Base-by-base conservation (phyloP, 441 rosid genomes). In the Brassica balearica region DNA sequence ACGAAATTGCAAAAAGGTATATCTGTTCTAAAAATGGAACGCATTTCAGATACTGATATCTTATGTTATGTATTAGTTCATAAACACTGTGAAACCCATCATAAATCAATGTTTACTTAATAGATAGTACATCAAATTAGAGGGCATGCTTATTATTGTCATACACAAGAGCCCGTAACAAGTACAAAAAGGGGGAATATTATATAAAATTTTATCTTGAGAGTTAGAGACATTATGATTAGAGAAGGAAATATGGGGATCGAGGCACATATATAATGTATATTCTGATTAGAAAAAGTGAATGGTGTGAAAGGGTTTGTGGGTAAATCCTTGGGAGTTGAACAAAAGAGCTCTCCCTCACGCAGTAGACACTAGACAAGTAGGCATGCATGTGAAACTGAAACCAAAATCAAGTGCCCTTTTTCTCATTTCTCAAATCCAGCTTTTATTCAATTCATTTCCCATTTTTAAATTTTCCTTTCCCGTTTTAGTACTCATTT, bases 341-440 rank as follows among this genome's bases (percentile, higher is more conserved):
- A n/a, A n/a, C n/a, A n/a, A n/a, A 60, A 59, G 58, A 20, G 20
- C 11, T 29, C 51, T 56, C 58, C 14, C 64, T 78, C 23, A 66
- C 81, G 56, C 73, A 72, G 69, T 32, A 72, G 77, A 65, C 73
- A 72, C 32, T 14, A 66, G 77, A 72, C 81, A 78, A 72, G 60
- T 78, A 78, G 82, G 82, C 82, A 68, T 78, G 82, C 77, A 68
- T 78, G 82, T 78, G 82, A 69, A 67, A 6, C 77, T 78, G 65
- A 78, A 32, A 64, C 12, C 65, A 38, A 51, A 66, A 78, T 78
- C 78, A 12, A 73, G 82, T 78, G 78, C 74, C 62, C 70, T 68
- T 68, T 61, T 62, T 25, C 65, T 71, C 27, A 19, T 72, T 72
- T 61, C 59, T 25, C 1, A 61, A 60, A 0, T 61, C 12, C 60